These are phyloP conservation scores for Blastobotrys attinorum DNA, from an alignment of 805 yeast genomes.

Conservation along the genomic window DNA sequence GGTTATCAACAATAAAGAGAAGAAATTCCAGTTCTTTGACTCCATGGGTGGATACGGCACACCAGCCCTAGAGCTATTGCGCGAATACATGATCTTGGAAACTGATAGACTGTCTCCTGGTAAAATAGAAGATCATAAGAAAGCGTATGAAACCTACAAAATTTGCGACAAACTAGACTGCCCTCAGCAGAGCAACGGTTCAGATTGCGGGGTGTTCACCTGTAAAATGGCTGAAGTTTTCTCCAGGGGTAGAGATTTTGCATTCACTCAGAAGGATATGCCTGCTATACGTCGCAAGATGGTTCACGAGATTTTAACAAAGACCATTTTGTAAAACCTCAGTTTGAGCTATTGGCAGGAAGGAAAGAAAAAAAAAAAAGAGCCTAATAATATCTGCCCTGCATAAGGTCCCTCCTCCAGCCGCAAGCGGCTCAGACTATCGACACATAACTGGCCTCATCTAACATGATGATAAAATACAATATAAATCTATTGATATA, in stretches of 20 bases:
- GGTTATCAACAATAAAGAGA: constrained; percentile 54
- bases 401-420: no score
- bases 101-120: constrained; percentile 43
- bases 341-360: no score
- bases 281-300: constrained; percentile 54
- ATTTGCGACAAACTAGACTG: constrained; percentile 31
- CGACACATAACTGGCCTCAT: no score
- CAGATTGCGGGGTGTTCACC: constrained; percentile 91
- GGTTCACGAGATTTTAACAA: constrained; percentile 49
- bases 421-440: no score
- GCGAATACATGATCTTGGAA: constrained; percentile 61
- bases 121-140: constrained; percentile 25
- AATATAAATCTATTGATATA: no score
- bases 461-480: no score
- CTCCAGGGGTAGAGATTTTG: constrained; percentile 41
- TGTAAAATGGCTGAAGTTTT: constrained; percentile 67
- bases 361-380: no score
- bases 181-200: constrained; percentile 87
- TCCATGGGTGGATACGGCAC: constrained; percentile 48
- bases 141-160: constrained; percentile 23
- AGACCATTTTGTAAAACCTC: no score
- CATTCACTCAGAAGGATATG: constrained; percentile 65
- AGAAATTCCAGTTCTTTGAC: constrained; percentile 65
- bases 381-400: no score
- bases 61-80: constrained; percentile 39